Evolutionary conservation across 768 basidiomycete genomes (phyloP), one percentile per base, ranked within the genome.

Genomic region (Tylopilus cervinicoccineus): DNA sequence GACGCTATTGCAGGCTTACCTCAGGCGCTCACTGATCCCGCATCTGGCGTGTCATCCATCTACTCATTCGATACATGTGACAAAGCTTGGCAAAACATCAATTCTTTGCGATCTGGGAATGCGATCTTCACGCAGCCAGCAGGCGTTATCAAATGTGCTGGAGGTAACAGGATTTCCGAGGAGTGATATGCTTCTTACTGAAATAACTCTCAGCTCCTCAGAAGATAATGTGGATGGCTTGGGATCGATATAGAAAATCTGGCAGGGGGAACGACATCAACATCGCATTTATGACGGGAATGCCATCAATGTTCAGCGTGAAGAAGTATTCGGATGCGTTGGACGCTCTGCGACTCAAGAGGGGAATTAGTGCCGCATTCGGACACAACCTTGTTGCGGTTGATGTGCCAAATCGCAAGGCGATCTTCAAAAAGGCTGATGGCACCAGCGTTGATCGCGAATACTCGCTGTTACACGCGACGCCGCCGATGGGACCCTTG

Each of bases 161-260:
- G 91, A 72, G 88, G 89, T 88, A 59, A 55, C 65, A 48, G 26
- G 56, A 12, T 27, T 23, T 28, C 26, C 11, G 1, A 22, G 17
- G 6, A 32, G 19, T 20, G 16, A 20, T 36, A 40, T 32, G 26
- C 34, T 38, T 20, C 10, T 43, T 43, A 17, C 55, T 58, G 5
- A 52, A 34, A 26, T 29, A 19, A 29, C n/a, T 32, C 34, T 19
- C 55, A 88, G 87, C 85, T 14, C 87, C 88, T 17, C 88, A 92
- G 63, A 93, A 94, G 69, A 88, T 93, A 45, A 93, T 95, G 88
- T 95, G 92, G 91, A 91, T 93, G 88, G 88, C 89, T 38, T 92
- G 89, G 88, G 89, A 93, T 62, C 73, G 83, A 40, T 91, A 77
- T 64, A 75, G 76, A 48, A 74, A 67, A 61, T 86, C 86, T 10